A percentile compares a stretch with the other conserved stretches of the same genome.
Conservation (phyloP, 202 grass and related monocot genomes). For the Zizania palustris region DNA sequence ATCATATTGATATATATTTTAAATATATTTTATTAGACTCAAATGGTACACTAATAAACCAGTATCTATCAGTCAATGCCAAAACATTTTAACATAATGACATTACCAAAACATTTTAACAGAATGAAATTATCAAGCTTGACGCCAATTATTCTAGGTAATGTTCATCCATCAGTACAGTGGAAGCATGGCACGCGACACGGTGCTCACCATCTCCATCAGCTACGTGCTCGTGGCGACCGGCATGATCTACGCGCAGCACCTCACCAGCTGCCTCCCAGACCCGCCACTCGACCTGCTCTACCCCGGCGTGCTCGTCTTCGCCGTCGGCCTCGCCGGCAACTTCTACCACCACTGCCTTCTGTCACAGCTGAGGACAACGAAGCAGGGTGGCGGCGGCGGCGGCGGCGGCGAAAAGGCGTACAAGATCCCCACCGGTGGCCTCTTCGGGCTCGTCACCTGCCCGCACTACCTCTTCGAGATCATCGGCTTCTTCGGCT, state of each 20-base stretch:
- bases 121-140: too few species aligned
- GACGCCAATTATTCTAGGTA: conserved; percentile 52
- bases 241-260: conserved; percentile 59
- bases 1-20: too few species aligned
- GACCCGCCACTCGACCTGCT: conserved; percentile 53
- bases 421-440: conserved; percentile 73
- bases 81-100: too few species aligned
- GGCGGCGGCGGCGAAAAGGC: conserved; percentile 35
- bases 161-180: conserved; percentile 70
- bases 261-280: conserved; percentile 42
- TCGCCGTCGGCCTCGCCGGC: conserved; percentile 53
- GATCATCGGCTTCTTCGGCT: conserved; percentile 59
- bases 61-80: too few species aligned
- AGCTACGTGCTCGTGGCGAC: conserved; percentile 56
- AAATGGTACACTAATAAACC: too few species aligned
- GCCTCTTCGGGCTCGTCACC: conserved; percentile 56
- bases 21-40: too few species aligned
- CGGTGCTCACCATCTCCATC: conserved; percentile 41
- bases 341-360: conserved; percentile 84
- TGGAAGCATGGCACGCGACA: conserved; percentile 46
- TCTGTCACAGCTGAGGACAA: conserved; percentile 47
- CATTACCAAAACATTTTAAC: too few species aligned
- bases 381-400: too few species aligned
- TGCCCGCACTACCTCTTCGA: conserved; percentile 91
- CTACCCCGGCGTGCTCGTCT: conserved; percentile 39